Conservation (phyloP, 345 rosid species). For the Raphanus raphanistrum region DNA sequence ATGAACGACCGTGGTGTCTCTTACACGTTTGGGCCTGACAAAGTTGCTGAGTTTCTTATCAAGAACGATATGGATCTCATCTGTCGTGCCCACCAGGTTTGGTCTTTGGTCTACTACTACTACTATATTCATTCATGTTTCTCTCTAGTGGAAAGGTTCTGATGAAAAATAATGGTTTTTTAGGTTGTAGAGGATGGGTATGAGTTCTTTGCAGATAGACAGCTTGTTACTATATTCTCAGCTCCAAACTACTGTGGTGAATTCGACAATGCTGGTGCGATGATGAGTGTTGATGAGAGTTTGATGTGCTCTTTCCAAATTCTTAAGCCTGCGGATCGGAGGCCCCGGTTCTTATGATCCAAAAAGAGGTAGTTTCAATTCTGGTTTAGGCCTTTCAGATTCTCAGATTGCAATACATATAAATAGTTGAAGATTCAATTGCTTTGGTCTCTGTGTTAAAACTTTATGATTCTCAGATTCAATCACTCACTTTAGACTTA, state of each 20-base stretch:
- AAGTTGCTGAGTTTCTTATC: slow-evolving; percentile 66
- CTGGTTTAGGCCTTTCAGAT: neutral
- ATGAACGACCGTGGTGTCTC: slow-evolving; percentile 95
- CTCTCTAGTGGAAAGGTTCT: neutral
- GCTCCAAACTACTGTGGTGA: slow-evolving; percentile 98
- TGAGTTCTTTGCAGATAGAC: slow-evolving; percentile 89
- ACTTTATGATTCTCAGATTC: slow-evolving; percentile 5
- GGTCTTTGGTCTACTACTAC: slow-evolving; percentile 26
- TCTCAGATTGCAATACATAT: neutral
- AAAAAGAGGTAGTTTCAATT: slow-evolving; percentile 28
- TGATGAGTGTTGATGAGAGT: slow-evolving; percentile 98
- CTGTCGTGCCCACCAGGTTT: slow-evolving; percentile 91
- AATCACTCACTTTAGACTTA: neutral
- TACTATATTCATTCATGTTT: neutral
- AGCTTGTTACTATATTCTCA: slow-evolving; percentile 89
- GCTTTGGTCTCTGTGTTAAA: neutral
- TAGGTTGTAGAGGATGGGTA: slow-evolving; percentile 97
- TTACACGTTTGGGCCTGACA: slow-evolving; percentile 83
- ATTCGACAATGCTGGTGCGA: slow-evolving; percentile 93
- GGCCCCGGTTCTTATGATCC: slow-evolving; percentile 56
- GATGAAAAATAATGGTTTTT: neutral
- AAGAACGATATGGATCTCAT: slow-evolving; percentile 93
- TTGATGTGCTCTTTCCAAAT: slow-evolving; percentile 96
- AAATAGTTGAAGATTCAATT: no score
- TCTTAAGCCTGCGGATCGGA: slow-evolving; percentile 81